phyloP scores from a whole-genome alignment of 2,329 filamentous ascomycete species.

The Microthyrium microscopicum region DNA sequence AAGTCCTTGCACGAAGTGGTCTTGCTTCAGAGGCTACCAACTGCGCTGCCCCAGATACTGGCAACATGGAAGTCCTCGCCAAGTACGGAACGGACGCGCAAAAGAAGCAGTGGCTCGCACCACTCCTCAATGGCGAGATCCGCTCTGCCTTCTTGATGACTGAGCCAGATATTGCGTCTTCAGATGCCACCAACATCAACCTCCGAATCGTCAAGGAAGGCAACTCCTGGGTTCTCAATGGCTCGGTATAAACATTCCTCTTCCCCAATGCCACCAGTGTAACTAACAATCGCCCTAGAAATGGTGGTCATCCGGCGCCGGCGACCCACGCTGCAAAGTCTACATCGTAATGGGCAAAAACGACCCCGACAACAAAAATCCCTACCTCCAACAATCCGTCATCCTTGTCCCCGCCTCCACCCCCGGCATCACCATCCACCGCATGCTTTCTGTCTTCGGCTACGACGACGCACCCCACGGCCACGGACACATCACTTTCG shows the following conservation, averaged over 20 bases:
- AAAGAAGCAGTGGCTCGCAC: slow-evolving; percentile 69
- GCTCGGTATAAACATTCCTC: slow-evolving; percentile 38
- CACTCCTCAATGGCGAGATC: slow-evolving; percentile 69
- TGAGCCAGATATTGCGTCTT: slow-evolving; percentile 73
- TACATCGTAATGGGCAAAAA: slow-evolving; percentile 97
- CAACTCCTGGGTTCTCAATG: slow-evolving; percentile 80
- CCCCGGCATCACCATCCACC: slow-evolving; percentile 77
- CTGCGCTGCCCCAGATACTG: slow-evolving; percentile 80
- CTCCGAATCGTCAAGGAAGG: slow-evolving; percentile 70
- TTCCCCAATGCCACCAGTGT: neutral
- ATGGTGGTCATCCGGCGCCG: slow-evolving; percentile 98
- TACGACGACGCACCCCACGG: slow-evolving; percentile 98
- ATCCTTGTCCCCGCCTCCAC: slow-evolving; percentile 69
- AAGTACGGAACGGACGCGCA: slow-evolving; percentile 79
- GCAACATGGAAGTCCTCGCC: slow-evolving; percentile 89
- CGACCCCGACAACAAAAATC: slow-evolving; percentile 55
- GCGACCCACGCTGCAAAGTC: slow-evolving; percentile 78
- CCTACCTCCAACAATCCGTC: slow-evolving; percentile 86
- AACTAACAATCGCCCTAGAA: slow-evolving; percentile 38
- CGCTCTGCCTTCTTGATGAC: slow-evolving; percentile 89
- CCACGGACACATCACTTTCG: slow-evolving; percentile 82
- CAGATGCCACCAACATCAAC: slow-evolving; percentile 85
- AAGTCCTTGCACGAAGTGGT: slow-evolving; percentile 76
- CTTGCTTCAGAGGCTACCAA: slow-evolving; percentile 72
- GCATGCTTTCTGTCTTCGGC: slow-evolving; percentile 87